Conservation (phyloP, 352 stramenopile species). For the Pythium phragmitis region DNA sequence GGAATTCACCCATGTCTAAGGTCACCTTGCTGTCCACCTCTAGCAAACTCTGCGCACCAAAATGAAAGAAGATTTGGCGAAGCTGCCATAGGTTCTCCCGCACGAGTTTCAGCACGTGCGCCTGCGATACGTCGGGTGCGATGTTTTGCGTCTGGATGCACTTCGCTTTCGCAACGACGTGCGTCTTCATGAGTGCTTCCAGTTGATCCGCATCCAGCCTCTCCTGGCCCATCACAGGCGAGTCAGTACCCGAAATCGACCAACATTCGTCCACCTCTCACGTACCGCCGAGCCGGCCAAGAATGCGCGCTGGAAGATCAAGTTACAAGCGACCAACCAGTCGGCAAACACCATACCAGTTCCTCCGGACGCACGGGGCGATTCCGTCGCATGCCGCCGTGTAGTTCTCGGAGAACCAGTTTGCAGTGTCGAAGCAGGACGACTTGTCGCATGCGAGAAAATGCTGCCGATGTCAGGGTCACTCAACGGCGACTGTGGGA, state of each 20-base stretch:
- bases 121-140: constrained; percentile 63
- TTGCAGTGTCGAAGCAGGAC: not conserved
- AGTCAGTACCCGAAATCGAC: not conserved
- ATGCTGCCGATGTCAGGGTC: constrained; percentile 61
- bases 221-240: not conserved
- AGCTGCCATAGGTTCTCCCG: constrained; percentile 67
- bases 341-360: constrained; percentile 46
- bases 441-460: constrained; percentile 29
- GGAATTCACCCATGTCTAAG: constrained; percentile 61
- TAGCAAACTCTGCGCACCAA: constrained; percentile 56
- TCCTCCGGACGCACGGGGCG: constrained; percentile 17
- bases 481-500: constrained; percentile 33
- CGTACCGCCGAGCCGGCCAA: not conserved
- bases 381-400: not conserved
- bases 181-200: constrained; percentile 44
- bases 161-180: constrained; percentile 53
- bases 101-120: constrained; percentile 69
- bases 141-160: constrained; percentile 60
- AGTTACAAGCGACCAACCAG: constrained; percentile 46
- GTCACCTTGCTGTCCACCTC: constrained; percentile 55
- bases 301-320: constrained; percentile 43
- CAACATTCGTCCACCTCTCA: not conserved
- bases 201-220: constrained; percentile 26
- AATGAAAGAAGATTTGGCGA: constrained; percentile 80
- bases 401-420: not conserved